phyloP scores from a whole-genome alignment of 2,329 filamentous ascomycete genomes.

The Conoideocrella luteorostrata region DNA sequence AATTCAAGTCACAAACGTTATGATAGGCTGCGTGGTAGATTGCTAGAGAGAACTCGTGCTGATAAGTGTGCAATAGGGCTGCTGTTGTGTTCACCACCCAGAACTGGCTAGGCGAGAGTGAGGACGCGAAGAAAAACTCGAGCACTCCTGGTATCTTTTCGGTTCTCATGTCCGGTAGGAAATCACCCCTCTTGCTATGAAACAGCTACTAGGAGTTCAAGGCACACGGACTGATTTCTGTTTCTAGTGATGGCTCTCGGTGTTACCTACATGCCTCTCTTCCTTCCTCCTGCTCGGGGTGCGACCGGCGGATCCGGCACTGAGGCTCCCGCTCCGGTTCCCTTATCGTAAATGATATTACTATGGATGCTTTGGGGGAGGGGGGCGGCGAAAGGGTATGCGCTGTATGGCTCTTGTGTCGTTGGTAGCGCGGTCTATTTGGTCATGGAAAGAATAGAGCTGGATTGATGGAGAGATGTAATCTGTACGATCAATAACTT shows the following conservation, averaged over 20 bases:
- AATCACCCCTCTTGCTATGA: neutral
- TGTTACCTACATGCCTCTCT: conserved; percentile 45
- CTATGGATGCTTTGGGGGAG: neutral
- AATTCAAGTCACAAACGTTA: no score
- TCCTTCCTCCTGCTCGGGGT: conserved; percentile 33
- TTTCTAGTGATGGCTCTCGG: conserved; percentile 52
- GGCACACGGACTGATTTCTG: neutral
- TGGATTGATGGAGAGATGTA: no score
- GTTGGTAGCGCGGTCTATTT: no score
- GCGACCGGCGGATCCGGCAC: conserved; percentile 27
- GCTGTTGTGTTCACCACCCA: conserved; percentile 69
- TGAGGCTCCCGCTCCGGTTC: conserved; percentile 22
- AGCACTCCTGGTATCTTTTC: conserved; percentile 65
- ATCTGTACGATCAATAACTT: no score
- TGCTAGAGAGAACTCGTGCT: no score
- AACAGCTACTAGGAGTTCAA: neutral
- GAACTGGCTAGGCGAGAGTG: conserved; percentile 70
- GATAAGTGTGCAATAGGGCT: conserved; percentile 42
- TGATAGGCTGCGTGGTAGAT: no score
- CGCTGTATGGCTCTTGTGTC: no score
- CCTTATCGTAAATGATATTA: conserved; percentile 18
- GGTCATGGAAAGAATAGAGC: no score
- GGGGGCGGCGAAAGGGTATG: neutral
- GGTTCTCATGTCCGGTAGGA: conserved; percentile 70
- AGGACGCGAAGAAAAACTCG: conserved; percentile 56